A percentile compares a stretch with the other conserved stretches of the same genome.
phyloP scores from a whole-genome alignment of 768 basidiomycete species.

The Leccinum pellstonianum region DNA sequence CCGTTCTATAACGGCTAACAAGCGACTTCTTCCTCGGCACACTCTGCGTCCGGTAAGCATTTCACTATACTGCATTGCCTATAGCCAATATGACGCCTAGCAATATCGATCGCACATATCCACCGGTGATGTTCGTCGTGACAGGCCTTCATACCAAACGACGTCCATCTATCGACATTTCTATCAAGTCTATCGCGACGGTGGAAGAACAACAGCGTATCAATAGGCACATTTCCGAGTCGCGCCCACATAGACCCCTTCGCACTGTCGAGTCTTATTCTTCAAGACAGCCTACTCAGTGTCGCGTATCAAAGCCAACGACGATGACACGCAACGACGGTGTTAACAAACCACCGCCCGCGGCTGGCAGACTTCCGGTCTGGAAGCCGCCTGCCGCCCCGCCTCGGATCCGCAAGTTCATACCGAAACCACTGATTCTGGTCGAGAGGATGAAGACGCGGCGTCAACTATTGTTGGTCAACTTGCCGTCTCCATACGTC shows the following conservation, averaged over 20 bases:
- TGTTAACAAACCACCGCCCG: neutral
- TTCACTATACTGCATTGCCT: conserved; percentile 1
- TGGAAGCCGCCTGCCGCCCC: neutral
- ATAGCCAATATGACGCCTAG: conserved; percentile 19
- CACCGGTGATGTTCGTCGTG: conserved; percentile 23
- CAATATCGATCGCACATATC: conserved; percentile 8
- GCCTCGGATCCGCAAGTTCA: conserved; percentile 15
- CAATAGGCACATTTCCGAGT: neutral
- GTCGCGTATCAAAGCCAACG: neutral
- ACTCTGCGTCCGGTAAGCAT: conserved; percentile 9
- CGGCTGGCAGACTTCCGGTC: neutral
- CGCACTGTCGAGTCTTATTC: neutral
- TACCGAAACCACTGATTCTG: conserved; percentile 26
- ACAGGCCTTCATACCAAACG: conserved; percentile 26
- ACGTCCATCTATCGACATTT: neutral
- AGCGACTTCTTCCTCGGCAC: neutral
- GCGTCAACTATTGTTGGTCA: conserved; percentile 6
- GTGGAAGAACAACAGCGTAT: neutral
- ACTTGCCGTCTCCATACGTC: neutral
- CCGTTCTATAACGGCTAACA: neutral
- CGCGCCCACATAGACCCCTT: neutral
- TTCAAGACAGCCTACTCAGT: neutral
- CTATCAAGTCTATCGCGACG: neutral
- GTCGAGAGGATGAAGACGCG: conserved; percentile 27
- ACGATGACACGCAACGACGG: conserved; percentile 8